phyloP scores from a whole-genome alignment of 805 yeast species.

The Kuraishia ogatae region DNA sequence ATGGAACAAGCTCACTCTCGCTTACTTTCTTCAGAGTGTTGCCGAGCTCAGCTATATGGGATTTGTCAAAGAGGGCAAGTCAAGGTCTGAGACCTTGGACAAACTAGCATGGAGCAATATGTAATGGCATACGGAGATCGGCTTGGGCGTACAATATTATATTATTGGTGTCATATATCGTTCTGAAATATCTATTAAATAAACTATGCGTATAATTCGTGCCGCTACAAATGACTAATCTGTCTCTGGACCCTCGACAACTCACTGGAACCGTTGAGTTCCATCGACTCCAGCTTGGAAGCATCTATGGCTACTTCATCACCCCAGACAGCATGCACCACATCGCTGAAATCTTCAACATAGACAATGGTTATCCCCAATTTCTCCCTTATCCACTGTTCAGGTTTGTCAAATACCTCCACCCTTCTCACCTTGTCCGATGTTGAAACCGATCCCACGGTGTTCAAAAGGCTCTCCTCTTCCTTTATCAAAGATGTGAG shows the following conservation, averaged over 20 bases:
- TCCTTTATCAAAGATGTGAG: conserved; percentile 14
- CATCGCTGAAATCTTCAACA: conserved; percentile 76
- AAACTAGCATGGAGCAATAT: conserved; percentile 66
- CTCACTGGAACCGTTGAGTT: background rate
- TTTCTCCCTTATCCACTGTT: conserved; percentile 38
- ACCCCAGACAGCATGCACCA: conserved; percentile 63
- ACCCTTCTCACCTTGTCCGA: conserved; percentile 2
- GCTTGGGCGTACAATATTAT: background rate
- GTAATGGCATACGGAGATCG: conserved; percentile 14
- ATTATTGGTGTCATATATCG: background rate
- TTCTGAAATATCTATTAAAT: too few relatives aligned
- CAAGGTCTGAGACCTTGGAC: conserved; percentile 59
- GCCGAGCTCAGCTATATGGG: conserved; percentile 68
- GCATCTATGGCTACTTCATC: conserved; percentile 22
- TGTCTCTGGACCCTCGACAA: background rate
- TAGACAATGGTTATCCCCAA: conserved; percentile 53
- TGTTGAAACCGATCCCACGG: background rate
- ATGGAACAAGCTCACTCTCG: conserved; percentile 58
- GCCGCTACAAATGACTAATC: background rate
- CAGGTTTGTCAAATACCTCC: conserved; percentile 32
- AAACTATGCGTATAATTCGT: background rate
- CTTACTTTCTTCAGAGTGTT: conserved; percentile 71
- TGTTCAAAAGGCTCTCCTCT: conserved; percentile 17
- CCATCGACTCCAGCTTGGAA: background rate
- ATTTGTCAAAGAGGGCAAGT: conserved; percentile 48